A percentile compares a stretch with the other conserved stretches of the same genome.
Evolutionary conservation across 2,329 filamentous ascomycete species (phyloP).

Genomic region (Monilinia laxa): DNA sequence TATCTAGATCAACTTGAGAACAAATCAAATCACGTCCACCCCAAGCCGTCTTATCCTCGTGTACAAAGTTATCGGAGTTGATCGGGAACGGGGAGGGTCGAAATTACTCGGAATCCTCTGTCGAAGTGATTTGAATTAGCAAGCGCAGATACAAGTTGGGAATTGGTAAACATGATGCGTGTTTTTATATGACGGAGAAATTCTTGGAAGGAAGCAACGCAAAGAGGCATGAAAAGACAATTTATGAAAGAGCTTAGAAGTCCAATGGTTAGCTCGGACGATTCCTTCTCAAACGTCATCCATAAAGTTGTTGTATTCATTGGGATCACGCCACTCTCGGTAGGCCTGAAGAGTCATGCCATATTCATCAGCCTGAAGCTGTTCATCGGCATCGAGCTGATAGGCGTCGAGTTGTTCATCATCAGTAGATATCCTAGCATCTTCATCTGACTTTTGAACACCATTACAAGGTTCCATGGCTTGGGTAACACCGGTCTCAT

Average conservation of each 20-base stretch:
- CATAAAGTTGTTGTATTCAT: neutral
- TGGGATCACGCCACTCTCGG: conserved; percentile 1
- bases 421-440: neutral
- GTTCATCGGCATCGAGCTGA: neutral
- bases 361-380: neutral
- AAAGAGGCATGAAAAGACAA: neutral
- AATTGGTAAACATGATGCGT: neutral
- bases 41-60: neutral
- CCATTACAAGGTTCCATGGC: neutral
- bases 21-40: neutral
- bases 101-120: conserved; percentile 1
- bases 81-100: neutral
- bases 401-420: neutral
- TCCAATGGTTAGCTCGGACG: neutral
- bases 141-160: neutral
- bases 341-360: neutral
- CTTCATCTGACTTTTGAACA: conserved; percentile 9
- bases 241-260: neutral
- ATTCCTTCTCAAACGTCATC: neutral
- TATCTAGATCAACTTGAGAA: neutral
- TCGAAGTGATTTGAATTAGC: neutral
- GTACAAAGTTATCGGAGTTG: neutral
- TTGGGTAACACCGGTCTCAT: neutral
- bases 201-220: neutral
- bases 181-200: neutral